phyloP scores from a whole-genome alignment of 306 rosid genomes.

The Inga oerstediana region DNA sequence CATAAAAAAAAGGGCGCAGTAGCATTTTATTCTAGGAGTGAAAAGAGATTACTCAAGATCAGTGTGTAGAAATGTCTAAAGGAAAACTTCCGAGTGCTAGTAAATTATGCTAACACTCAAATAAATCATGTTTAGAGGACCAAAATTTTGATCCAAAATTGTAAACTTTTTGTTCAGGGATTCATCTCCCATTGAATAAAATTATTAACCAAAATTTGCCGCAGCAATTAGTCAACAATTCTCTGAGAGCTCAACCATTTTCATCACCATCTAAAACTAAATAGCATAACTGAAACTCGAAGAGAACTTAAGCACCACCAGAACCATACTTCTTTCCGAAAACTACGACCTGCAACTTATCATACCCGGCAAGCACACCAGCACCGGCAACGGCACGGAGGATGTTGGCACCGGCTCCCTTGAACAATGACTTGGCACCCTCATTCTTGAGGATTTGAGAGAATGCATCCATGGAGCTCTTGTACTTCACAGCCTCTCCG shows the following conservation, averaged over 20 bases:
- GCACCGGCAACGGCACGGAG: slow-evolving; percentile 94
- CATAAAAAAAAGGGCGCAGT: background rate
- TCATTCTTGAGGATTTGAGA: slow-evolving; percentile 78
- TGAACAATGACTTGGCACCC: slow-evolving; percentile 85
- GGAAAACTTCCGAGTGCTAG: slow-evolving; percentile 40
- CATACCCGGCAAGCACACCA: slow-evolving; percentile 95
- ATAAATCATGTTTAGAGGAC: slow-evolving; percentile 47
- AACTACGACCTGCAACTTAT: slow-evolving; percentile 75
- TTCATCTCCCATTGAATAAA: slow-evolving; percentile 59
- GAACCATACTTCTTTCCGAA: slow-evolving; percentile 92
- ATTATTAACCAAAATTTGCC: slow-evolving; percentile 79
- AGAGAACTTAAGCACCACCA: slow-evolving; percentile 60
- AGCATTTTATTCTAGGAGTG: slow-evolving; percentile 18
- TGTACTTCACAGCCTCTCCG: slow-evolving; percentile 94
- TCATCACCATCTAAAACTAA: slow-evolving; percentile 81
- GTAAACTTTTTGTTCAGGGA: slow-evolving; percentile 51
- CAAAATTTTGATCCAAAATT: slow-evolving; percentile 38
- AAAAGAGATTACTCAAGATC: background rate
- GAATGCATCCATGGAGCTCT: slow-evolving; percentile 78
- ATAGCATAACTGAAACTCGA: background rate
- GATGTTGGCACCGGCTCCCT: slow-evolving; percentile 97
- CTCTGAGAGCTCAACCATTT: slow-evolving; percentile 56
- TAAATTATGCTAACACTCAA: slow-evolving; percentile 43
- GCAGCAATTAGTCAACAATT: slow-evolving; percentile 49
- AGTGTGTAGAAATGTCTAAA: background rate